Evolutionary conservation across 2,329 filamentous ascomycete species (phyloP).

Genomic region (Phaeosphaeria sp.): DNA sequence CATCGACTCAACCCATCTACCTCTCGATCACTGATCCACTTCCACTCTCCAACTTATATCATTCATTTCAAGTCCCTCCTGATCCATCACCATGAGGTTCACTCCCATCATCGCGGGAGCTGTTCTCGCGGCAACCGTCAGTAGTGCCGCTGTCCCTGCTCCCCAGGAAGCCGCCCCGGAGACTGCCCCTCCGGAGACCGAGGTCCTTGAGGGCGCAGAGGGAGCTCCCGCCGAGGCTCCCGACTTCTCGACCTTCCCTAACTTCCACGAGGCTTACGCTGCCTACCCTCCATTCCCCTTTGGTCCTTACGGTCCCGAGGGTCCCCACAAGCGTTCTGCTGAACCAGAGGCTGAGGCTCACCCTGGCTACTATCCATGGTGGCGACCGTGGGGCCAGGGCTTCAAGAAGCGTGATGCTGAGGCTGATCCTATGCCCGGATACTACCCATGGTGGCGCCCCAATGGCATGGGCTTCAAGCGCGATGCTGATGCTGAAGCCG

Average conservation of each 20-base stretch:
- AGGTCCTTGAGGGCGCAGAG: conserved; percentile 27
- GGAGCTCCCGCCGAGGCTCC: not conserved
- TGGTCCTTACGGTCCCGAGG: not conserved
- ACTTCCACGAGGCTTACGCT: not conserved
- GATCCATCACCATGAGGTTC: conserved; percentile 56
- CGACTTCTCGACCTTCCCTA: not conserved
- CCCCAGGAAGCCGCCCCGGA: conserved; percentile 12
- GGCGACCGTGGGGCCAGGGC: conserved; percentile 23
- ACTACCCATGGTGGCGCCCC: not conserved
- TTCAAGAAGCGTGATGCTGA: conserved; percentile 37
- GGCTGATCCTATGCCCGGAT: conserved; percentile 20
- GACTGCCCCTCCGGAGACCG: not conserved
- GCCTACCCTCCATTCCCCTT: not conserved
- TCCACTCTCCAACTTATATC: conserved; percentile 10
- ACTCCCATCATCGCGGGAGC: conserved; percentile 50
- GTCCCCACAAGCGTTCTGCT: not conserved
- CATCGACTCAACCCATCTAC: conserved; percentile 11
- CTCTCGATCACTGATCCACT: conserved; percentile 10
- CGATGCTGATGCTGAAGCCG: conserved; percentile 10
- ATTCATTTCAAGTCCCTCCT: conserved; percentile 22
- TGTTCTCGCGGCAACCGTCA: conserved; percentile 51
- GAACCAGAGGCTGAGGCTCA: conserved; percentile 4
- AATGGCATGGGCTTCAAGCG: conserved; percentile 27
- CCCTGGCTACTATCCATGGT: conserved; percentile 11
- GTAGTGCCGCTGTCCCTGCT: conserved; percentile 48